phyloP scores from a whole-genome alignment of 1,139 yeast genomes.

The Geotrichum fermentans region DNA sequence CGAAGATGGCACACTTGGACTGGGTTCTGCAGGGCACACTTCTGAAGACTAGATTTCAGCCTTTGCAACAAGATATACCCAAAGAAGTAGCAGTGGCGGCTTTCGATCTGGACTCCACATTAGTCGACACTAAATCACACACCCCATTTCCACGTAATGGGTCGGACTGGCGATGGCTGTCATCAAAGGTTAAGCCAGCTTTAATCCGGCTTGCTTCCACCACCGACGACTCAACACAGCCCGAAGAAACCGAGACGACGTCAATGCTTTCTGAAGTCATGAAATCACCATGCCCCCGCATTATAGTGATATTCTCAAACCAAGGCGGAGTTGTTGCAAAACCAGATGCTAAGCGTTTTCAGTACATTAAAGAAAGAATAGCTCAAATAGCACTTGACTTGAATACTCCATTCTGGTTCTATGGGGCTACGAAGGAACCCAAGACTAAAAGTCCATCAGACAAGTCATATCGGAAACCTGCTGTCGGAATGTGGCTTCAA shows the following conservation, averaged over 20 bases:
- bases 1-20: neutral
- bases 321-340: slow-evolving; percentile 63
- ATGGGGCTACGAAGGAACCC: slow-evolving; percentile 44
- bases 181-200: slow-evolving; percentile 32
- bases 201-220: too few species aligned
- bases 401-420: slow-evolving; percentile 46
- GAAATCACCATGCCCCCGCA: slow-evolving; percentile 24
- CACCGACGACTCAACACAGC: too few species aligned
- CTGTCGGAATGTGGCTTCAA: slow-evolving; percentile 62
- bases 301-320: slow-evolving; percentile 73
- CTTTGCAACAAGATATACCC: neutral
- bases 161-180: slow-evolving; percentile 67
- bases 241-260: neutral
- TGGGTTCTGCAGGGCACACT: slow-evolving; percentile 8
- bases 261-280: neutral
- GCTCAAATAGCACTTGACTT: slow-evolving; percentile 38
- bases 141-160: slow-evolving; percentile 51
- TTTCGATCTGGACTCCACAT: slow-evolving; percentile 72
- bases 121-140: slow-evolving; percentile 60
- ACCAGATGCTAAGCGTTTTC: slow-evolving; percentile 49
- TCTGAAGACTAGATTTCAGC: slow-evolving; percentile 1
- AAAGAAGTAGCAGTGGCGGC: slow-evolving; percentile 46
- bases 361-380: slow-evolving; percentile 46
- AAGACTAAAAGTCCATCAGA: slow-evolving; percentile 40
- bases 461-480: slow-evolving; percentile 63